Evolutionary conservation across 2,329 filamentous ascomycete species (phyloP), one percentile per base, ranked within the genome.

Genomic region (Talaromyces pinophilus): DNA sequence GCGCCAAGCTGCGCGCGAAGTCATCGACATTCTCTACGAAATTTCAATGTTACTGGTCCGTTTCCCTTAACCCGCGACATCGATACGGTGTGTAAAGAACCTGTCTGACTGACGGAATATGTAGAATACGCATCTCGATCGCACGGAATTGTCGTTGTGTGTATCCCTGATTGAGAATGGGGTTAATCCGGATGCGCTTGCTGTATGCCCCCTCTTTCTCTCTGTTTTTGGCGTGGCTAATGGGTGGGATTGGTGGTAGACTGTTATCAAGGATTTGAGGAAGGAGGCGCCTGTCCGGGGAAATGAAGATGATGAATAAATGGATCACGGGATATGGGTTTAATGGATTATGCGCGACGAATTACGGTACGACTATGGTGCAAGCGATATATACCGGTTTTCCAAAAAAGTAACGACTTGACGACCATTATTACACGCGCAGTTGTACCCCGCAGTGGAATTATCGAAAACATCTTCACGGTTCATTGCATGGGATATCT

Each of bases 91-190:
- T 5, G 35, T 17, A 35, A n/a, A 33, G 5, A 40, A 8, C 10
- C 30, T 33, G 30, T 8, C 30, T 59, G 33, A 59, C 57, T 61
- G 19, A 60, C 33, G 17, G 19, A n/a, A 38, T 22, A 35, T 59
- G 17, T 67, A 98, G 94, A 97, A 98, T 81, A 97, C 94, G 69
- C 88, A 96, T 70, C 88, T 99, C 55, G 93, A 97, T 78, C 89
- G 94, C 38, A 90, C 93, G 63, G 93, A 93, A 22, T 84, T 99
- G 19, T 97, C 93, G 2, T 92, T 97, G 69, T 99, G 95, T 79
- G 94, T 98, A 67, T 97, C 93, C 63, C 86, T 99, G 78, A 96
- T 99, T 72, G 95, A 99, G 80, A 97, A 97, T 75, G 95, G 95
- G 15, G 92, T 98, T 35, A 97, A 97, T 75, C 95, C 95, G 0